Evolutionary conservation across 352 stramenopile genomes (phyloP).

Genomic region (Globisporangium solare): DNA sequence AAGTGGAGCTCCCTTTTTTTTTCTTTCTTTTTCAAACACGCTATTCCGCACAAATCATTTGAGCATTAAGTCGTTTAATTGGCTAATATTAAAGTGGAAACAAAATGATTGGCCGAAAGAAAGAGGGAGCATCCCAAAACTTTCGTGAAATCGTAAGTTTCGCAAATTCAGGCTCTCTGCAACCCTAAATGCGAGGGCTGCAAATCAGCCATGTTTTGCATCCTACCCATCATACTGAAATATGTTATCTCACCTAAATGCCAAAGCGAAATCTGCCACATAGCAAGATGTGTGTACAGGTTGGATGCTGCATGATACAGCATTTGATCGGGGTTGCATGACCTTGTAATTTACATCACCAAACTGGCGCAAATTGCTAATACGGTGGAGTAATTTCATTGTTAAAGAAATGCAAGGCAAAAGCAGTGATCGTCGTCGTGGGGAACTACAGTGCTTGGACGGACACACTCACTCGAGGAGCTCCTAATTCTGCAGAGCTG

Average conservation of each 20-base stretch:
- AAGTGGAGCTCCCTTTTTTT: not conserved
- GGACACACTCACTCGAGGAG: not conserved
- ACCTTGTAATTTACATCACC: too few species aligned
- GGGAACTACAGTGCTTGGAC: slow-evolving; percentile 1
- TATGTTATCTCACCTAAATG: not conserved
- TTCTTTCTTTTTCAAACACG: slow-evolving; percentile 1
- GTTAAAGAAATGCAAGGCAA: slow-evolving; percentile 5
- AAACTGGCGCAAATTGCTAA: too few species aligned
- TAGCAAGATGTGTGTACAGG: too few species aligned
- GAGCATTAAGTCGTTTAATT: not conserved
- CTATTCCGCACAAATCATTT: not conserved
- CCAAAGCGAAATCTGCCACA: too few species aligned
- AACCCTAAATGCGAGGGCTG: not conserved
- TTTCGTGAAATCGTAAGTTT: not conserved
- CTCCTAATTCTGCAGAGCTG: slow-evolving; percentile 39
- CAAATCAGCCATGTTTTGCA: not conserved
- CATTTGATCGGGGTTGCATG: too few species aligned
- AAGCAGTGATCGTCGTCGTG: not conserved
- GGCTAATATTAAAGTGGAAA: not conserved
- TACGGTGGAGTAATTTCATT: slow-evolving; percentile 7
- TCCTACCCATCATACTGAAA: not conserved
- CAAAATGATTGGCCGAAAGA: not conserved
- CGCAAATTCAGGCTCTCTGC: not conserved
- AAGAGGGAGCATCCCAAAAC: not conserved
- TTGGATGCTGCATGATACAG: too few species aligned